Conservation (phyloP, 2,329 filamentous ascomycete species). For the Fusarium metavorans region DNA sequence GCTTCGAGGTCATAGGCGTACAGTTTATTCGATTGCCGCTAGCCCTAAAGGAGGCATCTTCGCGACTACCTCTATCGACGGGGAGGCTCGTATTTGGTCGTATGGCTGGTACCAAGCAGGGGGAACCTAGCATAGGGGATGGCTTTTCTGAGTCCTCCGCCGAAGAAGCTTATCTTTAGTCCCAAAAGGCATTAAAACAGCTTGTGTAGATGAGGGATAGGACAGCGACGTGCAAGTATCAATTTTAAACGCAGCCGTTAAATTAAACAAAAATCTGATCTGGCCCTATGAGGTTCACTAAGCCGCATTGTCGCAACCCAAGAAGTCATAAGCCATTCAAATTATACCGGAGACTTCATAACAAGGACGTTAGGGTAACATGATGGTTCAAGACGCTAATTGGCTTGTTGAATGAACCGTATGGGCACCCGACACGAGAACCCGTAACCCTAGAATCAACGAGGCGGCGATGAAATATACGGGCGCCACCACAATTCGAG, state of each 20-base stretch:
- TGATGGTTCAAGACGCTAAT: neutral
- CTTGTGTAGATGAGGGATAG: neutral
- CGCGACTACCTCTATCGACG: neutral
- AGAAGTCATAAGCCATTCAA: neutral
- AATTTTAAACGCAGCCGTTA: neutral
- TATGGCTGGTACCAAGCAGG: neutral
- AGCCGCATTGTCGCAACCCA: neutral
- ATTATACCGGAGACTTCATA: too few species aligned
- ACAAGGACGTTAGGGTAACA: neutral
- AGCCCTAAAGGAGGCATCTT: neutral
- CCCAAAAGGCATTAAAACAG: neutral
- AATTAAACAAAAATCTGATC: neutral
- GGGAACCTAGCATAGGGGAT: neutral
- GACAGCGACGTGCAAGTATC: neutral
- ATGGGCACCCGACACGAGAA: neutral
- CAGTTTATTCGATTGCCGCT: neutral
- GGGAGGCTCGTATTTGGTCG: neutral
- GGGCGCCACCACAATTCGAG: neutral
- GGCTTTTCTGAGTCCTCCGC: neutral
- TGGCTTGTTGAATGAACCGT: slow-evolving; percentile 1
- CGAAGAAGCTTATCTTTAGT: neutral
- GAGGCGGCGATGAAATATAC: neutral
- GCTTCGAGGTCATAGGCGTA: fast-evolving
- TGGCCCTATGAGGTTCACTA: neutral
- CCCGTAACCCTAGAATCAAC: neutral